A percentile compares a stretch with the other conserved stretches of the same genome.
phyloP scores from a whole-genome alignment of 345 rosid species.

The Linum trigynum region DNA sequence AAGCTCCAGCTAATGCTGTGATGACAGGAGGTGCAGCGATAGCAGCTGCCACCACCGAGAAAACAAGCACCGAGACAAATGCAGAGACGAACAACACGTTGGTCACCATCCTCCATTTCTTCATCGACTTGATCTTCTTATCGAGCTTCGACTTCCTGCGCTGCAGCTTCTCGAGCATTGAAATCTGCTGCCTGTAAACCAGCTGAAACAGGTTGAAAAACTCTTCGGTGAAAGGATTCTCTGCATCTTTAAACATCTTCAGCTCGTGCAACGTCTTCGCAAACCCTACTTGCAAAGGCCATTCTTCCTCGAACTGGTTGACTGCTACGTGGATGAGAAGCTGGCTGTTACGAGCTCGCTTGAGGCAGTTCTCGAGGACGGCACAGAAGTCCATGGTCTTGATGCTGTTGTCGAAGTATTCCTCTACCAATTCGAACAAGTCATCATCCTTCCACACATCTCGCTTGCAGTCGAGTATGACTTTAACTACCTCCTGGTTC shows the following conservation, averaged over 20 bases:
- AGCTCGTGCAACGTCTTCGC: conserved; percentile 59
- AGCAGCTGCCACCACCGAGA: conserved; percentile 88
- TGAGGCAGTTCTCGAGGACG: conserved; percentile 58
- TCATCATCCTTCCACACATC: conserved; percentile 69
- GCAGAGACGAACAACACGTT: conserved; percentile 63
- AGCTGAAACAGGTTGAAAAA: conserved; percentile 44
- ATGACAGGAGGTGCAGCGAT: conserved; percentile 67
- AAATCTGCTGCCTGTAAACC: conserved; percentile 41
- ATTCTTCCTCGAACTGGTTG: conserved; percentile 51
- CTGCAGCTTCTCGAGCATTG: conserved; percentile 43
- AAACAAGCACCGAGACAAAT: conserved; percentile 59
- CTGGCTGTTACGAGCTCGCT: conserved; percentile 59
- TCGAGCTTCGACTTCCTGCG: conserved; percentile 47
- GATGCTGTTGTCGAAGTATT: conserved; percentile 57
- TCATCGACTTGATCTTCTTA: conserved; percentile 47
- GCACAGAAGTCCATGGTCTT: conserved; percentile 67
- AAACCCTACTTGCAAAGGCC: conserved; percentile 13
- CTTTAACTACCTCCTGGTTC: conserved; percentile 73
- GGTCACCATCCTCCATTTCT: conserved; percentile 67
- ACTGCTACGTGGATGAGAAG: conserved; percentile 54
- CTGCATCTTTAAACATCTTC: conserved; percentile 48
- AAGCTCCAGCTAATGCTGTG: conserved; percentile 57
- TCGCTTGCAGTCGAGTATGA: conserved; percentile 53
- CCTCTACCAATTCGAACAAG: conserved; percentile 51
- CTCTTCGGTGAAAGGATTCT: conserved; percentile 62